Evolutionary conservation across 1,139 yeast genomes (phyloP), one percentile per base, ranked within the genome.

Genomic region (Taiozyma sp.): DNA sequence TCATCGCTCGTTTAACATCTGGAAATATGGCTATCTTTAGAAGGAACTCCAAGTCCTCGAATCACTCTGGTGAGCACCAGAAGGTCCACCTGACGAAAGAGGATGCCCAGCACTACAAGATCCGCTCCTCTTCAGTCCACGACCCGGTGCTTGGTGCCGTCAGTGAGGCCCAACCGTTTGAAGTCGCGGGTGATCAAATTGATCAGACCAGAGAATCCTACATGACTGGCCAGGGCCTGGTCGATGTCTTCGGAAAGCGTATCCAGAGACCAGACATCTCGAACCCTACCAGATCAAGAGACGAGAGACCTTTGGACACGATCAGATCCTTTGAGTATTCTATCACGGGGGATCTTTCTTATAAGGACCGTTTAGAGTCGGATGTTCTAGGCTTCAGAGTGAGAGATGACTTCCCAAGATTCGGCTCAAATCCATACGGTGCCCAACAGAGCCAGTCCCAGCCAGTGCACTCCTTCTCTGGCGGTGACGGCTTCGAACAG

Each of bases 291-390:
- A 80, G 99, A 64, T 71, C 87, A 19, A 80, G 98, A 66, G 91
- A 91, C 68, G 99, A 93, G 72, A 81, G 99, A 60, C 99, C 99
- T 4, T 72, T 93, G 65, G 99, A 95, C 69, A 93, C 99, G 2
- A 91, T 93, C 62, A 76, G 97, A 57, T 80, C 88, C 7, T 93
- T 93, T 70, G 98, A 93, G 72, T 93, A 86, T 66, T 84, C 97
- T 36, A 89, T 93, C 57, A 87, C 96, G 5, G 97, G 97, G 45
- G 97, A 92, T 67, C 73, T 78, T 51, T 69, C 79, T 29, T 85
- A 87, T 72, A 79, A 84, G 50, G 93, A 88, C 54, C 91, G 88
- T 63, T 77, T 90, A 65, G 97, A 92, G 69, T 78, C 92, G 10
- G 79, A 79, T 24, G 73, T 82, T 40, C 76, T 86, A 50, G 97